Evolutionary conservation across 148 eudicot species (phyloP).

Genomic region (Spergularia bocconei): DNA sequence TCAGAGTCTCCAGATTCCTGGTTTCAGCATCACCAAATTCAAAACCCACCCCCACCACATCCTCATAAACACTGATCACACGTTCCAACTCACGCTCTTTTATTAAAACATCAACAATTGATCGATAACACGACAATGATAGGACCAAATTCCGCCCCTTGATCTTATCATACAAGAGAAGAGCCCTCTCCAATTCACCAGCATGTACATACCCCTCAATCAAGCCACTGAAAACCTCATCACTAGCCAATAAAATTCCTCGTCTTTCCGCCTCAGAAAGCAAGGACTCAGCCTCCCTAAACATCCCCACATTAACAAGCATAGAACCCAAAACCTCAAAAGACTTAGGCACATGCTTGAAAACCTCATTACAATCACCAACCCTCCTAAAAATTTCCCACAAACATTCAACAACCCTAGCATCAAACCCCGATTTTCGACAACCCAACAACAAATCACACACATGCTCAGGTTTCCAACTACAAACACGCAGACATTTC

Average conservation of each 20-base stretch:
- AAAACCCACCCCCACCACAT: conserved; percentile 49
- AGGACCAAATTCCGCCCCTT: conserved; percentile 39
- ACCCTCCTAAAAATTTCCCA: conserved; percentile 69
- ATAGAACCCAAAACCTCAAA: conserved; percentile 56
- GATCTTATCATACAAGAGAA: conserved; percentile 51
- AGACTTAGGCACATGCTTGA: conserved; percentile 47
- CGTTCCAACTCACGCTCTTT: conserved; percentile 29
- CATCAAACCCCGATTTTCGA: conserved; percentile 32
- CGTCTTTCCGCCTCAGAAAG: conserved; percentile 38
- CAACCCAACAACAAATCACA: conserved; percentile 47
- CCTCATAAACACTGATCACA: conserved; percentile 38
- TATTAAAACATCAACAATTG: conserved; percentile 38
- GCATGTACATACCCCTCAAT: conserved; percentile 49
- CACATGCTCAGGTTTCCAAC: conserved; percentile 52
- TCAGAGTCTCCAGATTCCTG: conserved; percentile 35
- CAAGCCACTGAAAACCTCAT: conserved; percentile 53
- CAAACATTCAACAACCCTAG: conserved; percentile 45
- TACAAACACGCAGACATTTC: conserved; percentile 40
- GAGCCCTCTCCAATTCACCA: conserved; percentile 44
- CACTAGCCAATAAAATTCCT: conserved; percentile 59
- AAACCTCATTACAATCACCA: conserved; percentile 36
- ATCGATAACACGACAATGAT: conserved; percentile 41
- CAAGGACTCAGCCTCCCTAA: conserved; percentile 58
- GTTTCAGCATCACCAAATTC: conserved; percentile 36
- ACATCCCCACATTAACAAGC: conserved; percentile 47